phyloP scores from a whole-genome alignment of 495 filamentous ascomycete genomes.

The Penicillium turbatum region DNA sequence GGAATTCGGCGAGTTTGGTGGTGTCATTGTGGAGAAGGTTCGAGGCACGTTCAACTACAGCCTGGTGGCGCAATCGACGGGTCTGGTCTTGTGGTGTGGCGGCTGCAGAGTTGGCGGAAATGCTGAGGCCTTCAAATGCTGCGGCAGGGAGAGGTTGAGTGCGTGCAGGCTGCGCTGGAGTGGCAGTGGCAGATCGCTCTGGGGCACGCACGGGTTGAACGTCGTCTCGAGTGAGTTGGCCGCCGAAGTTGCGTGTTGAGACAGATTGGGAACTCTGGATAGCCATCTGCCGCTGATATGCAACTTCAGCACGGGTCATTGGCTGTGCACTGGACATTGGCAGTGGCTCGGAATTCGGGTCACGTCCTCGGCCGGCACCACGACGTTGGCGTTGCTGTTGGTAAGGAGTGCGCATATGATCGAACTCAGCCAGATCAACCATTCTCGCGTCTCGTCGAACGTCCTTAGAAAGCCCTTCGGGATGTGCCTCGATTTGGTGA shows the following conservation, averaged over 20 bases:
- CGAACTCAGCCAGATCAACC: slow-evolving; percentile 83
- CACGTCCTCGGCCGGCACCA: slow-evolving; percentile 60
- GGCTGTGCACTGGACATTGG: slow-evolving; percentile 78
- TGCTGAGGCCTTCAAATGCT: slow-evolving; percentile 38
- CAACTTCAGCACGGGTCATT: slow-evolving; percentile 78
- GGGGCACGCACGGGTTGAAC: slow-evolving; percentile 44
- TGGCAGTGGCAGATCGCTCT: slow-evolving; percentile 35
- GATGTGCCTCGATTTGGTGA: slow-evolving; percentile 74
- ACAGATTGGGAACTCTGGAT: slow-evolving; percentile 81
- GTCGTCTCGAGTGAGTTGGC: slow-evolving; percentile 61
- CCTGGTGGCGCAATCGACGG: slow-evolving; percentile 62
- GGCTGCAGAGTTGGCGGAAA: slow-evolving; percentile 27
- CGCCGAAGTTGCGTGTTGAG: slow-evolving; percentile 74
- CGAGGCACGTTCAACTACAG: slow-evolving; percentile 79
- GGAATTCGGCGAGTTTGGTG: slow-evolving; percentile 71
- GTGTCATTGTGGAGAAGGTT: slow-evolving; percentile 72
- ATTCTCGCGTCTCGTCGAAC: slow-evolving; percentile 76
- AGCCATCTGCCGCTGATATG: slow-evolving; percentile 89
- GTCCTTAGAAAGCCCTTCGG: slow-evolving; percentile 74
- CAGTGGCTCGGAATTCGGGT: slow-evolving; percentile 74
- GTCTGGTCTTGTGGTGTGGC: slow-evolving; percentile 73
- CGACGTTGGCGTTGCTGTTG: slow-evolving; percentile 59
- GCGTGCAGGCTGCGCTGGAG: slow-evolving; percentile 38
- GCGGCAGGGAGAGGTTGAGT: slow-evolving; percentile 37
- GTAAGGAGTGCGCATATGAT: slow-evolving; percentile 64